These are phyloP conservation scores for Ustilago loliicola DNA, from an alignment of 1,284 basidiomycete species.

Conservation along the genomic window DNA sequence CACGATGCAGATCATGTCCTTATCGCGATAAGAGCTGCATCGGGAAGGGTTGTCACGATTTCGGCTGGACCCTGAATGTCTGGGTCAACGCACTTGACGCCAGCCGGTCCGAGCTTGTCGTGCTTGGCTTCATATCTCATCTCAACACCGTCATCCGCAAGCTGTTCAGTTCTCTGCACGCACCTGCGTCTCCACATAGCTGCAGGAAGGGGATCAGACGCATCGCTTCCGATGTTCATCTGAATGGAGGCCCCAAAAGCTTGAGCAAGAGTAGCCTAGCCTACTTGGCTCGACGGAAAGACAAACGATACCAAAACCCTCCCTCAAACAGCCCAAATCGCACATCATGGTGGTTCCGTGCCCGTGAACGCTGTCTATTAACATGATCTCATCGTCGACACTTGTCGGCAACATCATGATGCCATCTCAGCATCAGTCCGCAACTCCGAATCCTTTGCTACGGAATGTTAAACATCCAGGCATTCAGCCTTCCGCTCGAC, in stretches of 20 bases:
- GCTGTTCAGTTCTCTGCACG: not conserved
- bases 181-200: too few relatives aligned
- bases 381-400: not conserved
- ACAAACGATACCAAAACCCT: not conserved
- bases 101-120: too few relatives aligned
- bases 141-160: not conserved
- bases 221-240: not conserved
- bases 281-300: not conserved
- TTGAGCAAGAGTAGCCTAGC: not conserved
- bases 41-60: not conserved
- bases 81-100: not conserved
- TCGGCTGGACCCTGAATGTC: not conserved
- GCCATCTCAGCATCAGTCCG: constrained; percentile 10
- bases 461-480: constrained; percentile 15
- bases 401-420: constrained; percentile 12
- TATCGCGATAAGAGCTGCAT: not conserved
- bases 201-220: not conserved
- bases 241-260: not conserved
- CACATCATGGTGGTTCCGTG: not conserved
- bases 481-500: not conserved
- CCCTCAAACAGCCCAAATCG: too few relatives aligned
- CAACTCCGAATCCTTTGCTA: constrained; percentile 7
- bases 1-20: not conserved
- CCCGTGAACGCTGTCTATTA: not conserved
- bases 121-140: not conserved